Conservation (phyloP, 768 basidiomycete species). For the Trametes cingulata region DNA sequence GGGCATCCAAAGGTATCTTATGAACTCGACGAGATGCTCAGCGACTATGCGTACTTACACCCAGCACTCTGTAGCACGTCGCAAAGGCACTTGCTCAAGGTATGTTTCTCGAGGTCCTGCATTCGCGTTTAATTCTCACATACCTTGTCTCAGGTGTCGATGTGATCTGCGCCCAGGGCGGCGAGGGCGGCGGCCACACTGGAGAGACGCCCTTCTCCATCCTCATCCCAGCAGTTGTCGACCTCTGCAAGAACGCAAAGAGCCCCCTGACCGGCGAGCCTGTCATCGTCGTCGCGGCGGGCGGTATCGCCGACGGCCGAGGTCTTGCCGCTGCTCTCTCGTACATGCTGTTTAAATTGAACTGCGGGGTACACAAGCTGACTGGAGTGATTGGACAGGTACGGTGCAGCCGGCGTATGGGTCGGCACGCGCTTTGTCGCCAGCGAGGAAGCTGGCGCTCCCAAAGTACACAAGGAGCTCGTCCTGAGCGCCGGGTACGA, state of each 20-base stretch:
- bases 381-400: constrained; percentile 41
- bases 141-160: constrained; percentile 63
- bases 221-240: constrained; percentile 80
- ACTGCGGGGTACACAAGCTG: background rate
- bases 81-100: constrained; percentile 74
- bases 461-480: constrained; percentile 69
- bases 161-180: constrained; percentile 86
- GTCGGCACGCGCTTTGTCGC: constrained; percentile 88
- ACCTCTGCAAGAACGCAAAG: constrained; percentile 64
- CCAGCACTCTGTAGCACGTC: constrained; percentile 52
- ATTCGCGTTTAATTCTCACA: background rate
- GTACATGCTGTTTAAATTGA: constrained; percentile 35
- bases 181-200: constrained; percentile 89
- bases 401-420: constrained; percentile 86
- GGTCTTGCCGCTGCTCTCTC: constrained; percentile 75
- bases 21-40: background rate
- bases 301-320: constrained; percentile 82
- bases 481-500: constrained; percentile 73
- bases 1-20: constrained; percentile 75
- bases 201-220: constrained; percentile 81
- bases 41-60: background rate
- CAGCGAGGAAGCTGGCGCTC: constrained; percentile 77
- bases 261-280: constrained; percentile 80
- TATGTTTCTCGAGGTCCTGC: constrained; percentile 20
- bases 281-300: constrained; percentile 79